phyloP scores from a whole-genome alignment of 2,329 filamentous ascomycete species.

The Teratosphaeria epicoccoides region DNA sequence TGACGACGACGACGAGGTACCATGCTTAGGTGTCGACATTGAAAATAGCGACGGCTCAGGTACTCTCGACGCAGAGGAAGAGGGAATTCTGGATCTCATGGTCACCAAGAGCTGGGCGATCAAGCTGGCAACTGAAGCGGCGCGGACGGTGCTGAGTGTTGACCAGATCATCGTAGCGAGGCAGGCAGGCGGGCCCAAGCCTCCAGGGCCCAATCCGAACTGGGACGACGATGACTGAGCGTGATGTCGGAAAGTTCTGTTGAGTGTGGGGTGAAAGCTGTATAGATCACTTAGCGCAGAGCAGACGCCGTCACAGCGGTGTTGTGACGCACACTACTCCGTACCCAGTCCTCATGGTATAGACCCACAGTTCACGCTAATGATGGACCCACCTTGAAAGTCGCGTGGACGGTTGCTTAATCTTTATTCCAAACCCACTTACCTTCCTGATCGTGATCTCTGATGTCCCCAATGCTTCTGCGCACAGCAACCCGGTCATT shows the following conservation, averaged over 20 bases:
- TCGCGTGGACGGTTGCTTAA: background rate
- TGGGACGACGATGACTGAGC: slow-evolving; percentile 51
- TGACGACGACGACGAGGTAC: slow-evolving; percentile 60
- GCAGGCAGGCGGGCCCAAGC: slow-evolving; percentile 95
- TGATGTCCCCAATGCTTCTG: slow-evolving; percentile 9
- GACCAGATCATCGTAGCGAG: slow-evolving; percentile 98
- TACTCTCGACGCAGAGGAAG: slow-evolving; percentile 71
- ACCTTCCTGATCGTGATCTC: background rate
- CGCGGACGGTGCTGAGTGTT: slow-evolving; percentile 84
- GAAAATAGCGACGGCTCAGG: slow-evolving; percentile 77
- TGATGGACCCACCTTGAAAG: background rate
- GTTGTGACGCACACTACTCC: background rate
- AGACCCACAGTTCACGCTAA: background rate
- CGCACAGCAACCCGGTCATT: slow-evolving; percentile 8
- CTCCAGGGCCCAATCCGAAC: slow-evolving; percentile 80
- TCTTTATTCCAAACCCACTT: background rate
- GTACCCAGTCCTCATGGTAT: background rate
- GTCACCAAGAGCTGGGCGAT: slow-evolving; percentile 94
- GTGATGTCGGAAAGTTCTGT: background rate
- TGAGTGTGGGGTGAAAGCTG: background rate
- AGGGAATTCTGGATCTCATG: slow-evolving; percentile 85
- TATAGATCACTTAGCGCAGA: background rate
- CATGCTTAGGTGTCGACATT: slow-evolving; percentile 88
- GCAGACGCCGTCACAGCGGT: background rate
- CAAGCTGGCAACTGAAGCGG: slow-evolving; percentile 89